Base-by-base conservation (phyloP, 768 basidiomycete genomes). In the Tricholoma matsutake region DNA sequence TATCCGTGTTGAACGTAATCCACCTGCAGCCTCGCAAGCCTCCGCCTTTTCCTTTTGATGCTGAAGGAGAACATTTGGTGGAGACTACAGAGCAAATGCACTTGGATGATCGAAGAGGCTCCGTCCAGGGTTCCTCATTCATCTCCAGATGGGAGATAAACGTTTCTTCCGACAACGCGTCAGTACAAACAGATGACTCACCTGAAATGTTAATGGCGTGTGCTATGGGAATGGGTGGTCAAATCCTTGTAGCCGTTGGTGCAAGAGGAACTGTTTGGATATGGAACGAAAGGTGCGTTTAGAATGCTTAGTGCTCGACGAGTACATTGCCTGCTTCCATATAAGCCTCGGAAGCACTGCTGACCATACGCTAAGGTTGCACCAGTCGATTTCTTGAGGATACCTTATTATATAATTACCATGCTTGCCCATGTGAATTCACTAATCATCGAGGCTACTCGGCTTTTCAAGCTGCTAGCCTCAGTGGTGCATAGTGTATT, bases 1-100 rank as follows among this genome's bases (percentile, higher is more conserved):
- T 87, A 60, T 76, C 68, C 34, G 67, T 86, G 14, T 67, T 81
- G 64, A 86, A 83, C 49, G 69, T 83, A 25, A 69, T 75, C 13
- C 74, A 79, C 54, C 77, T 88, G 63, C 66, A 71, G 22, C 76
- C 84, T 2, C 75, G 82, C 41, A 66, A 69, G 49, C 75, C 73
- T 3, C 81, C 79, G 1, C 63, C 74, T 6, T 82, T 82, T 65
- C 81, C 82, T 10, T 57, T 71, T 20, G 29, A 32, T 31, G 32
- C 31, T 9, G 73, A 73, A n/a, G 68, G 62, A 45, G 69, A 68
- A 10, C 63, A 62, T 4, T 60, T 73, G 45, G 60, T 57, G 14
- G 61, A 63, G 49, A 28, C 71, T 59, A 56, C 66, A 34, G 63
- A 66, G 49, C 63, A 62, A 37, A 58, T 73, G 39, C 69, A 68